These are phyloP conservation scores for Neofusicoccum parvum DNA, from an alignment of 2,329 filamentous ascomycete genomes.

Conservation along the genomic window DNA sequence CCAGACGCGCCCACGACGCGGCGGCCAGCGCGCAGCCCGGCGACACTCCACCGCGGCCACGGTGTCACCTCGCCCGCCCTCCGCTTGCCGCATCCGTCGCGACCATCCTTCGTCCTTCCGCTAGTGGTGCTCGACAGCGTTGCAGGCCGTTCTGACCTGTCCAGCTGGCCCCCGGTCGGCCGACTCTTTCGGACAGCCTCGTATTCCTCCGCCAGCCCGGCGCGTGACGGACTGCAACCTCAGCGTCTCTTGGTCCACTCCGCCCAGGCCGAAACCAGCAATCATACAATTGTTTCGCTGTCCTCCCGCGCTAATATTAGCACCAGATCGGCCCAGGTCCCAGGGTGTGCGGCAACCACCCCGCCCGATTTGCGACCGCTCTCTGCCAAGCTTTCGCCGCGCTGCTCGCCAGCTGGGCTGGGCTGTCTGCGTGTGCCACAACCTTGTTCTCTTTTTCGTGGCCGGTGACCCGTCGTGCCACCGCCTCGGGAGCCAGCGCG, in stretches of 20 bases:
- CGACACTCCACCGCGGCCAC: too few relatives aligned
- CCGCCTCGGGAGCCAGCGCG: not conserved
- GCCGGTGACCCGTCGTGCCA: slow-evolving; percentile 13
- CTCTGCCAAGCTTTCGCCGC: not conserved
- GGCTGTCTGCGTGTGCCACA: not conserved
- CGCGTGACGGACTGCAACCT: slow-evolving; percentile 14
- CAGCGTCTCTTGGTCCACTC: not conserved
- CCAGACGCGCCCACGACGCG: too few relatives aligned
- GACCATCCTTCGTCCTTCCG: not conserved
- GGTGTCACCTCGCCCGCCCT: not conserved
- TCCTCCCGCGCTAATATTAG: slow-evolving; percentile 8
- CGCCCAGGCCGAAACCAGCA: not conserved
- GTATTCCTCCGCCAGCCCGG: not conserved
- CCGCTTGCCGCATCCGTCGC: not conserved
- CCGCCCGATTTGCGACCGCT: not conserved
- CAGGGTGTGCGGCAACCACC: not conserved
- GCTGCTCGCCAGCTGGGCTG: not conserved
- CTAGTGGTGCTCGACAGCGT: not conserved
- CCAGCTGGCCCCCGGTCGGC: not conserved
- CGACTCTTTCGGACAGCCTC: not conserved
- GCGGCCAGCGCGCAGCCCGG: too few relatives aligned
- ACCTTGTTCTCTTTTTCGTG: not conserved
- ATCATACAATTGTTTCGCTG: not conserved
- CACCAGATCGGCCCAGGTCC: not conserved
- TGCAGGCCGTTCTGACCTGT: not conserved